Conservation (phyloP, 306 rosid species). For the Trichosanthes truncata region DNA sequence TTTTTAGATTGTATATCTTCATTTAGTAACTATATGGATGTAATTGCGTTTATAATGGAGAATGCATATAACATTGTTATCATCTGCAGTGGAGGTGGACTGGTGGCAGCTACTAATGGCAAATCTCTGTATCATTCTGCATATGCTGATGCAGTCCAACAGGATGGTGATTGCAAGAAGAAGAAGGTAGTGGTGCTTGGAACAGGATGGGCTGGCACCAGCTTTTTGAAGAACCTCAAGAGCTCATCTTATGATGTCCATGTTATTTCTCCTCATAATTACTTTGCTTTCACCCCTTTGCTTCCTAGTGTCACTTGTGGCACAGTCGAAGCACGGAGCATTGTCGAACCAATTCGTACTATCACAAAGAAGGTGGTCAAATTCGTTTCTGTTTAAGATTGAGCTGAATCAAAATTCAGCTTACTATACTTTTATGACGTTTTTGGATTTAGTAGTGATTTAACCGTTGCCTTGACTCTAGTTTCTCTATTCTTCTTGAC, state of each 20-base stretch:
- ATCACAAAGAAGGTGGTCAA: slow-evolving; percentile 39
- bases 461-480: no score
- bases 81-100: slow-evolving; percentile 57
- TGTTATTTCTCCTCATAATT: slow-evolving; percentile 75
- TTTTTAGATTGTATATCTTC: background rate
- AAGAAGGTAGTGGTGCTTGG: slow-evolving; percentile 81
- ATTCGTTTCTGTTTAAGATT: background rate
- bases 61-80: background rate
- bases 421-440: background rate
- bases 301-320: slow-evolving; percentile 78
- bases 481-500: background rate
- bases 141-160: slow-evolving; percentile 18
- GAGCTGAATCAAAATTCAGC: background rate
- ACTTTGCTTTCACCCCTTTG: slow-evolving; percentile 77
- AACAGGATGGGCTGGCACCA: slow-evolving; percentile 80
- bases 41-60: background rate
- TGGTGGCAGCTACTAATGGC: slow-evolving; percentile 31
- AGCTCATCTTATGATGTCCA: slow-evolving; percentile 49
- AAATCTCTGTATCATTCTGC: slow-evolving; percentile 11
- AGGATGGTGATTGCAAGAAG: slow-evolving; percentile 14
- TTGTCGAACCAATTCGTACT: slow-evolving; percentile 61
- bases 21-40: background rate
- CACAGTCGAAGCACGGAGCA: slow-evolving; percentile 64
- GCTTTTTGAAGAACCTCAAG: slow-evolving; percentile 58
- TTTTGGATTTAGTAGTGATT: background rate